Conservation (phyloP, 2,329 filamentous ascomycete genomes). For the Hymenoscyphus linearis region DNA sequence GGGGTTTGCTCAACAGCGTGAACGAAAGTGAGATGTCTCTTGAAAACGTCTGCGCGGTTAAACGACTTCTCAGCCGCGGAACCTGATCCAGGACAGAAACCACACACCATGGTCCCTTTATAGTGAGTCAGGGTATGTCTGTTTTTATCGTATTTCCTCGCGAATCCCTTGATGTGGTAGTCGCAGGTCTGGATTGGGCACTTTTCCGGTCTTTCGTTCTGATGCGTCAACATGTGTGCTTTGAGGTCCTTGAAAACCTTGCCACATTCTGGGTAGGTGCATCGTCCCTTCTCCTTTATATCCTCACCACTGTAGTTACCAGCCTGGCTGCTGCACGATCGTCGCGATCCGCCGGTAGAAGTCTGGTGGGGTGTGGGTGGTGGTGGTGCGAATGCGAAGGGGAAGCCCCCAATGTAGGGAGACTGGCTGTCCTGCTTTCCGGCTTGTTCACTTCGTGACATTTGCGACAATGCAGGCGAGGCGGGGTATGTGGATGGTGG, state of each 20-base stretch:
- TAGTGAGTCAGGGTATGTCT: slow-evolving; percentile 94
- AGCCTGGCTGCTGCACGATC: slow-evolving; percentile 29
- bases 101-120: slow-evolving; percentile 96
- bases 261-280: slow-evolving; percentile 53
- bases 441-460: slow-evolving; percentile 28
- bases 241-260: slow-evolving; percentile 60
- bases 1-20: slow-evolving; percentile 93
- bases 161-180: slow-evolving; percentile 91
- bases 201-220: slow-evolving; percentile 89
- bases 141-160: slow-evolving; percentile 97
- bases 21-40: slow-evolving; percentile 86
- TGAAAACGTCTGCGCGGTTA: slow-evolving; percentile 95
- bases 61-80: slow-evolving; percentile 91
- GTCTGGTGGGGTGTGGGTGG: slow-evolving; percentile 23
- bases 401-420: slow-evolving; percentile 28
- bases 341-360: slow-evolving; percentile 27
- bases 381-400: slow-evolving; percentile 32
- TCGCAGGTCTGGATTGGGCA: slow-evolving; percentile 92
- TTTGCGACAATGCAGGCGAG: slow-evolving; percentile 30
- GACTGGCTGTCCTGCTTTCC: slow-evolving; percentile 29
- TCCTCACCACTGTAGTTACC: slow-evolving; percentile 31
- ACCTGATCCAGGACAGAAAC: slow-evolving; percentile 86
- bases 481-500: slow-evolving; percentile 28
- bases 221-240: slow-evolving; percentile 95
- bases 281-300: slow-evolving; percentile 36